phyloP scores from a whole-genome alignment of 2,329 filamentous ascomycete genomes.

The Beauveria sp. region DNA sequence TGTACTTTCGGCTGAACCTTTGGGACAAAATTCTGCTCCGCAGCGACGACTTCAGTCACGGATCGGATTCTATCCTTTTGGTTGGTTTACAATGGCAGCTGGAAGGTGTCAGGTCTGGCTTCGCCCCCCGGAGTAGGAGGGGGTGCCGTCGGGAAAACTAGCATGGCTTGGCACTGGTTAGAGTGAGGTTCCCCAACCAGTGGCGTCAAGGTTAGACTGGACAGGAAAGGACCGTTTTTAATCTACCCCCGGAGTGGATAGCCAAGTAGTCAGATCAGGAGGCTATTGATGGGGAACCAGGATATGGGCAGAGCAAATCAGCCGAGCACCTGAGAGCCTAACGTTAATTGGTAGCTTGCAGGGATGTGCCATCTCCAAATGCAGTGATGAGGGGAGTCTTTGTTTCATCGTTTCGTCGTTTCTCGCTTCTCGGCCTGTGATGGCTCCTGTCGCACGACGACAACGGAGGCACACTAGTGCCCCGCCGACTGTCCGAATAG shows the following conservation, averaged over 20 bases:
- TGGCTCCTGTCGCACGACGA: neutral
- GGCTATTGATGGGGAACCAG: neutral
- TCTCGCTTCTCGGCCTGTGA: neutral
- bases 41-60: too few relatives aligned
- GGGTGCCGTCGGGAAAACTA: neutral
- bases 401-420: neutral
- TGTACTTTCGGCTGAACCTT: too few relatives aligned
- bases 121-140: neutral
- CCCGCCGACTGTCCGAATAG: neutral
- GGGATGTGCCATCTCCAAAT: neutral
- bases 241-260: neutral
- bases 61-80: too few relatives aligned
- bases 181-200: neutral
- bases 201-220: neutral
- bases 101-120: neutral
- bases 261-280: neutral
- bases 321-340: neutral
- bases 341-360: neutral
- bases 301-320: neutral
- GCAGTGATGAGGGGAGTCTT: neutral
- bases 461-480: neutral
- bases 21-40: too few relatives aligned
- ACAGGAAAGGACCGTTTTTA: neutral
- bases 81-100: too few relatives aligned
- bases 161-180: neutral